Evolutionary conservation across 495 filamentous ascomycete species (phyloP).

Genomic region (Pseudoneurospora amorphoporcata): DNA sequence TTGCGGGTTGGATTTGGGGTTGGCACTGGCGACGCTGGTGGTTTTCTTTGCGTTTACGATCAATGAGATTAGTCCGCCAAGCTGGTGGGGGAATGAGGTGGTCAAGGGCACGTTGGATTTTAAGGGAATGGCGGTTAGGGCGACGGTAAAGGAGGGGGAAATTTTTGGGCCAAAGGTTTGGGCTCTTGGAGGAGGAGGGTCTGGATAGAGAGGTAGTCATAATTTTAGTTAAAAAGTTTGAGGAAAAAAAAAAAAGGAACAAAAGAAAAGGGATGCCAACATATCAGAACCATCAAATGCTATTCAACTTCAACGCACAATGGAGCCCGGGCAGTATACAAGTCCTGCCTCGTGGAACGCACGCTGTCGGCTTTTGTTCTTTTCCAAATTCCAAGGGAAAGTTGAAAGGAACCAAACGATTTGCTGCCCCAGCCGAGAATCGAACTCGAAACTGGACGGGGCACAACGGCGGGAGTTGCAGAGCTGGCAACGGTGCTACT

Average conservation of each 20-base stretch:
- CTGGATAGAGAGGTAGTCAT: neutral
- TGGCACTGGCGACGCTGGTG: constrained; percentile 51
- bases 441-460: neutral
- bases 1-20: constrained; percentile 49
- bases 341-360: neutral
- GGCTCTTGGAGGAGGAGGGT: constrained; percentile 5
- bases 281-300: neutral
- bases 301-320: neutral
- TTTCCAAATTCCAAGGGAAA: too few relatives aligned
- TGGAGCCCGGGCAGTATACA: neutral
- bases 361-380: neutral
- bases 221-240: neutral
- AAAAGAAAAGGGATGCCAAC: neutral
- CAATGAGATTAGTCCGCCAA: constrained; percentile 35
- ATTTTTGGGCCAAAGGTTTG: constrained; percentile 50
- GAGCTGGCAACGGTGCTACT: neutral
- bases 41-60: constrained; percentile 52
- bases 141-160: constrained; percentile 35
- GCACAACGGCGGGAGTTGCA: neutral
- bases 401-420: neutral
- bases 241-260: neutral
- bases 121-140: constrained; percentile 41
- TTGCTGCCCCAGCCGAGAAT: neutral
- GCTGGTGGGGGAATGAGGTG: constrained; percentile 47
- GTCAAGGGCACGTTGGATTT: constrained; percentile 41